phyloP scores from a whole-genome alignment of 2,329 filamentous ascomycete species.

The Calonectria crousiana region DNA sequence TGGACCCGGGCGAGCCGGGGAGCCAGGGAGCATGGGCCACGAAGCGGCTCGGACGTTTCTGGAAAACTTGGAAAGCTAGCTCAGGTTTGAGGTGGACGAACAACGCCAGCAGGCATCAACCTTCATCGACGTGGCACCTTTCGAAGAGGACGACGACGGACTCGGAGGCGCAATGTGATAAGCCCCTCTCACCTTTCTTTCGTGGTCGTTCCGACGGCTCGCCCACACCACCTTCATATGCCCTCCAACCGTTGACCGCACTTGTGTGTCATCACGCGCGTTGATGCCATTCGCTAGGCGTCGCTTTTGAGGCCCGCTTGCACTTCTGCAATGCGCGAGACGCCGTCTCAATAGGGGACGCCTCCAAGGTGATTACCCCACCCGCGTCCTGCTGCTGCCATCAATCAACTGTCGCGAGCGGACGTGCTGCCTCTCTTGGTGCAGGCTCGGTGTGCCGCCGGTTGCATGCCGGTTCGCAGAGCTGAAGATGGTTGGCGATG shows the following conservation, averaged over 20 bases:
- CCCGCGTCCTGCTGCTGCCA: constrained; percentile 24
- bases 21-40: constrained; percentile 26
- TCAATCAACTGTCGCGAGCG: constrained; percentile 39
- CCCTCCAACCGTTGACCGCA: constrained; percentile 26
- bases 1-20: constrained; percentile 29
- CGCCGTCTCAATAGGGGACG: constrained; percentile 18
- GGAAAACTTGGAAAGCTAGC: constrained; percentile 30
- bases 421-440: constrained; percentile 31
- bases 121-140: constrained; percentile 23
- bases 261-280: constrained; percentile 22
- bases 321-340: constrained; percentile 24
- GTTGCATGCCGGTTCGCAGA: constrained; percentile 40
- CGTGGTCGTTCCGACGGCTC: background rate
- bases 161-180: constrained; percentile 21
- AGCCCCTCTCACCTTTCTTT: background rate
- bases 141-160: constrained; percentile 20
- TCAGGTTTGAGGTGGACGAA: constrained; percentile 33
- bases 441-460: constrained; percentile 44
- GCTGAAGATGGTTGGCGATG: constrained; percentile 40
- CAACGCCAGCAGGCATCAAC: constrained; percentile 21
- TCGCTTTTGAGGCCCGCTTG: constrained; percentile 31
- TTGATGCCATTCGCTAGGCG: constrained; percentile 37
- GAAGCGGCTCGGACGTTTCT: constrained; percentile 4
- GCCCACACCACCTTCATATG: constrained; percentile 9
- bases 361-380: constrained; percentile 30